Evolutionary conservation across 108 stramenopile species (phyloP), one percentile per base, ranked within the genome.

Genomic region (Nitzschia inconspicua): DNA sequence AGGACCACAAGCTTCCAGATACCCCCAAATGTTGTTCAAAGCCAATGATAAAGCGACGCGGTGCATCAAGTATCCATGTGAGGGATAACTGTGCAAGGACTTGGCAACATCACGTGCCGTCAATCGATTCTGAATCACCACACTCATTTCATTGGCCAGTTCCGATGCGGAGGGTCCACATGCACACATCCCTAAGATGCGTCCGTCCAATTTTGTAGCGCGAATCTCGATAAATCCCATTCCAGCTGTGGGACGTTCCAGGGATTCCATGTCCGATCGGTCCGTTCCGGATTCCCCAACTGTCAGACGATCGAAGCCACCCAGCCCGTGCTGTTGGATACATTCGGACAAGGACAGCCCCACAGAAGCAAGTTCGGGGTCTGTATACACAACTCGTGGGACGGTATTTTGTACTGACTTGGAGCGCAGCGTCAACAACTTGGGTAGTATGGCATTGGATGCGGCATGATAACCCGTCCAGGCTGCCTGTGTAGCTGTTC

Each of bases 401-500:
- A 80, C 79, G 11, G 32, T 31, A 4, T 47, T 39, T 41, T 80
- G 79, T 5, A 51, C 37, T 11, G 72, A 43, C 10, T 32, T 16
- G 9, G 19, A 16, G 18, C 57, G 43, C 0, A 60, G 7, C 8
- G 52, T 25, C 1, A 80, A 26, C 2, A 72, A 44, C 0, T 51
- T 32, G 16, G 79, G 79, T 16, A 80, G 13, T 4, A 46, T 1
- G 0, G 62, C 44, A 23, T 65, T 60, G n/a, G 37, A 16, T 9
- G 59, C 72, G 8, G 70, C 65, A 64, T 72, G 59, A 37, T 62
- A 80, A 20, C 73, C 79, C 9, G 74, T 80, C 79, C 79, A 80
- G 3, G 47, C 79, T n/a, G 70, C 79, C 47, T 80, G 79, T 3
- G 58, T 23, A 2, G 79, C 74, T 2, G 47, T 47, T 13, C 74